Base-by-base conservation (phyloP, 106 monocot species). In the Iris macrosiphon region DNA sequence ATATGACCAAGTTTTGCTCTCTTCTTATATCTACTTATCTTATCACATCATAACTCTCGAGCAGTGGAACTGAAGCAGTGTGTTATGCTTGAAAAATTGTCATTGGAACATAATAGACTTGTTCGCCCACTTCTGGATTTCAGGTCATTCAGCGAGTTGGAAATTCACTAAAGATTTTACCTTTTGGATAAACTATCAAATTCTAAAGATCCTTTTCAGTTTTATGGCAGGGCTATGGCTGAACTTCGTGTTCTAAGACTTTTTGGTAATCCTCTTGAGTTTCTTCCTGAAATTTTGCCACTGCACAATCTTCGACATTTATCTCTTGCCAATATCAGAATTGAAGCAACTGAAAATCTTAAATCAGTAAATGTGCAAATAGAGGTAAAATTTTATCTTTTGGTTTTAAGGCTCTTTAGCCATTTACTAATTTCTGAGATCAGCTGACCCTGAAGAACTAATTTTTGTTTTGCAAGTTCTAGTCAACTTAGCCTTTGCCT, bases 251-350 rank as follows among this genome's bases (percentile, higher is more conserved):
- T 98, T 65, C 67, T 98, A 39, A 83, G 87, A 49, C 60, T 98
- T 22, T 98, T 90, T 83, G 87, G 91, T 29, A 98, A 98, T 71
- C 98, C 98, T 69, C 80, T 98, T 26, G 98, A 98, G 65, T 98
- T 98, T 67, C 98, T 98, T 64, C 98, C 98, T 62, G 91, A 98
- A 73, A 91, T 98, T 63, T 74, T 98, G 11, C 98, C 87, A 20
- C 59, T 98, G 22, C 64, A 80, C 27, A 98, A 87, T 56, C 78
- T 98, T 66, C 76, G 87, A 7, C 83, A 83, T 55, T 66, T 98
- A 33, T 87, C 96, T 49, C 91, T 98, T 61, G 96, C 96, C 35
- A 98, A 98, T 60, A 91, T 91, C 51, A 79, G 90, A 58, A 98
- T 98, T 24, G 83, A 83, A 31, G 96, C 96, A 62, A 86, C 80